Evolutionary conservation across 148 eudicot genomes (phyloP), one percentile per base, ranked within the genome.

Genomic region (Camellia japonica): DNA sequence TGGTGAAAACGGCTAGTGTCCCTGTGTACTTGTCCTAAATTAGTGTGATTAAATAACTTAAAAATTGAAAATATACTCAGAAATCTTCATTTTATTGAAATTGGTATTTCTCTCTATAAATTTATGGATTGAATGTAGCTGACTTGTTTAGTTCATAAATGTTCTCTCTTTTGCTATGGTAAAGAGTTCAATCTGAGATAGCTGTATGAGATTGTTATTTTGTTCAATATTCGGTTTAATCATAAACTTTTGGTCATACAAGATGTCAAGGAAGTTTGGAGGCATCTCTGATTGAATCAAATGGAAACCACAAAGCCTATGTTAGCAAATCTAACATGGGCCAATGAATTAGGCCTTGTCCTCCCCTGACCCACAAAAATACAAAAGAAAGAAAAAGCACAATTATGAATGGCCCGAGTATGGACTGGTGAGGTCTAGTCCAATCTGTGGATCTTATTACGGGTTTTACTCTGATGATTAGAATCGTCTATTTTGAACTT

Each of bases 1-100:
- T 61, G 68, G 71, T n/a, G 16, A 80, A 80, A 64, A 80, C 77
- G 10, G 71, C 77, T 72, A 80, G 82, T 51, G 77, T 80, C 14
- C 77, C 72, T 44, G 77, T 80, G n/a, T 79, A n/a, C 73, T 19
- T 79, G 64, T 47, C 81, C n/a, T 79, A 51, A 79, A 59, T 4
- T 52, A n/a, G 62, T 14, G 62, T 14, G 10, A 56, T 23, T 68
- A 23, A 56, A 65, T 80, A 19, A 75, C 67, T 81, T 60, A 2
- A 41, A 68, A 67, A 18, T 67, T 56, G 44, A 64, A 77, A 41
- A 55, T 69, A 13, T 55, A 30, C 4, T 19, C 20, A 38, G 1
- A 1, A 30, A 6, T 20, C 56, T 51, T 51, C n/a, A 19, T 51
- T 30, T 54, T 23, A 54, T 72, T 23, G 23, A 56, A 72, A 20